Percentiles rank a stretch among this genome's conserved stretches.
Conservation (phyloP, 1,284 basidiomycete species). For the Ceratobasidium sp. region DNA sequence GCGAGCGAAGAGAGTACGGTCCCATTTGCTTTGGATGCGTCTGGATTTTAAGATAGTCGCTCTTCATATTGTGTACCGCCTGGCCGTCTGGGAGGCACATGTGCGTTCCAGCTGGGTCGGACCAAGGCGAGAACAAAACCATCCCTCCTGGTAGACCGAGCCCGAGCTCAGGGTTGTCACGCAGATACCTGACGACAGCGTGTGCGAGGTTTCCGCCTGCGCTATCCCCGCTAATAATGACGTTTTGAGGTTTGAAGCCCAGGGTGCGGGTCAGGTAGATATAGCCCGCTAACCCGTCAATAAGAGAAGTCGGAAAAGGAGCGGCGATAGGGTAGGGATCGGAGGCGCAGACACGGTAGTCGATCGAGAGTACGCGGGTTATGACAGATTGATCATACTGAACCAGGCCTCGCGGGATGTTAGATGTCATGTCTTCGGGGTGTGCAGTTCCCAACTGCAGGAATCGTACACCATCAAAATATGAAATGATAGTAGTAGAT, state of each 20-base stretch:
- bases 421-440: slow-evolving; percentile 34
- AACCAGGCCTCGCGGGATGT: slow-evolving; percentile 32
- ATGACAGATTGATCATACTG: not conserved
- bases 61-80: slow-evolving; percentile 47
- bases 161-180: slow-evolving; percentile 45
- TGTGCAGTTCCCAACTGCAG: slow-evolving; percentile 35
- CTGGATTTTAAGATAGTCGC: slow-evolving; percentile 49
- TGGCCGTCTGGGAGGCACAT: slow-evolving; percentile 47
- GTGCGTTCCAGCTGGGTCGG: slow-evolving; percentile 53
- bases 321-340: slow-evolving; percentile 46
- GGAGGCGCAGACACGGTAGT: slow-evolving; percentile 58
- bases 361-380: slow-evolving; percentile 53
- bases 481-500: no score
- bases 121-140: slow-evolving; percentile 65
- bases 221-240: slow-evolving; percentile 71
- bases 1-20: slow-evolving; percentile 17
- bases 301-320: slow-evolving; percentile 67
- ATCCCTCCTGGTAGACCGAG: slow-evolving; percentile 61
- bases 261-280: slow-evolving; percentile 59
- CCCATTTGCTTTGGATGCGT: not conserved
- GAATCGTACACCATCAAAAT: no score
- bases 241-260: slow-evolving; percentile 58
- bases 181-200: slow-evolving; percentile 60
- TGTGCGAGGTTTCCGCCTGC: slow-evolving; percentile 75
- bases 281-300: slow-evolving; percentile 68